phyloP scores from a whole-genome alignment of 306 rosid genomes.

The Dalbergia oliveri region DNA sequence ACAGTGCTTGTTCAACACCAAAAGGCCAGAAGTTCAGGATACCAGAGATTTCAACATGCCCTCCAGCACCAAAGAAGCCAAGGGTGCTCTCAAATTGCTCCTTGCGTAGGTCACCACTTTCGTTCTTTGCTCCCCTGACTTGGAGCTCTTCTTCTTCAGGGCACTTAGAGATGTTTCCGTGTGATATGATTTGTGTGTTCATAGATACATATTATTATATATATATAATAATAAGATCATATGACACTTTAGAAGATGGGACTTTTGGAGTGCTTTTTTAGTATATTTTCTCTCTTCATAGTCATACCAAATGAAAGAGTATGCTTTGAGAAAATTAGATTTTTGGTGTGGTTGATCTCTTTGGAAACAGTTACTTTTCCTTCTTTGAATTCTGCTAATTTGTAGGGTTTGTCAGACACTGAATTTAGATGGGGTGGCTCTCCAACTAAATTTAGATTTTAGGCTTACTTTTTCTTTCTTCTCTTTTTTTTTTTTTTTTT shows the following conservation, averaged over 20 bases:
- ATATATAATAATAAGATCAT: constrained; percentile 33
- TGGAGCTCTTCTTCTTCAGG: constrained; percentile 82
- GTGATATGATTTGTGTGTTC: constrained; percentile 53
- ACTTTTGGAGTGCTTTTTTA: constrained; percentile 53
- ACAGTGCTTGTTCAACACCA: constrained; percentile 76
- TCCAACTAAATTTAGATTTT: constrained; percentile 56
- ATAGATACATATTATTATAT: constrained; percentile 35
- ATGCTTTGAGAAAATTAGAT: constrained; percentile 38
- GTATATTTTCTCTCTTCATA: constrained; percentile 28
- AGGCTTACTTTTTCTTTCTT: constrained; percentile 22
- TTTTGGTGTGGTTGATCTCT: constrained; percentile 54
- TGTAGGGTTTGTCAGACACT: constrained; percentile 62
- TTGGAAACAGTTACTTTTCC: constrained; percentile 52
- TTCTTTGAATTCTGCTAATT: constrained; percentile 48
- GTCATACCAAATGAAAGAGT: constrained; percentile 12
- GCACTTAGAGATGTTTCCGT: constrained; percentile 75
- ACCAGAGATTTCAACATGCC: constrained; percentile 82
- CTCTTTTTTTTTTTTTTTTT: background rate
- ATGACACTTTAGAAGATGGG: constrained; percentile 51
- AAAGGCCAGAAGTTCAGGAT: constrained; percentile 78
- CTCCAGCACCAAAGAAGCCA: constrained; percentile 92
- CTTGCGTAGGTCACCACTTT: constrained; percentile 65
- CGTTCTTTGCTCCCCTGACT: constrained; percentile 94
- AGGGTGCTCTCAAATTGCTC: constrained; percentile 67
- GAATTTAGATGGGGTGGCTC: constrained; percentile 57